Base-by-base conservation (phyloP, 345 rosid species). In the Triadica sebifera region DNA sequence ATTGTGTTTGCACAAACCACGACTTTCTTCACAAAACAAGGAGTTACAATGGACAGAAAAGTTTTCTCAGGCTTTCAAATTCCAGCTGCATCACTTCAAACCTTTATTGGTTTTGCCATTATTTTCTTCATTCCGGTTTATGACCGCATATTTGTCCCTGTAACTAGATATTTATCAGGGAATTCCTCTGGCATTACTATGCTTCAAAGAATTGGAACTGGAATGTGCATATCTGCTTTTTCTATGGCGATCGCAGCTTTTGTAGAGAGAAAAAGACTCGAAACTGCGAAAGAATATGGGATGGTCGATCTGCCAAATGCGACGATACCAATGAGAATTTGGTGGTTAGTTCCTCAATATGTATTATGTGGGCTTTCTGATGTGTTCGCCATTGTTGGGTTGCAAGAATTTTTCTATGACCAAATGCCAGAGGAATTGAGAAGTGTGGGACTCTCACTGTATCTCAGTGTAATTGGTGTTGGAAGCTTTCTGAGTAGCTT, bases 281-380 rank as follows among this genome's bases (percentile, higher is more conserved):
- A 59, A 56, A 67, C 66, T 13, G 77, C 77, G 4, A 43, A 74
- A 55, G 78, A 67, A 45, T 39, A 63, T 50, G 43, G 65, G 22
- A 46, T 52, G 46, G 12, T 51, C 6, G 75, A 72, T 60, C 52
- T 60, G 57, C 75, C 68, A 34, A 46, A 72, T 6, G 68, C 9
- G 5, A 60, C 57, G 1, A 37, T 68, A n/a, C 71, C 72, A 19
- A 45, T 75, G 58, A 67, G 50, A 22, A 58, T 75, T 56, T 75
- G 78, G 78, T 75, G 78, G 78, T 38, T 75, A 45, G 72, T 67
- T 67, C 78, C 78, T 41, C 78, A 75, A 16, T 75, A 75, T 15
- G 58, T 47, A 12, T 19, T 67, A 8, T 75, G 56, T 46, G 78
- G 78, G n/a, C 17, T 67, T 25, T 24, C 72, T 17, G 67, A 75